phyloP scores from a whole-genome alignment of 345 rosid genomes.

The Physaria fendleri region DNA sequence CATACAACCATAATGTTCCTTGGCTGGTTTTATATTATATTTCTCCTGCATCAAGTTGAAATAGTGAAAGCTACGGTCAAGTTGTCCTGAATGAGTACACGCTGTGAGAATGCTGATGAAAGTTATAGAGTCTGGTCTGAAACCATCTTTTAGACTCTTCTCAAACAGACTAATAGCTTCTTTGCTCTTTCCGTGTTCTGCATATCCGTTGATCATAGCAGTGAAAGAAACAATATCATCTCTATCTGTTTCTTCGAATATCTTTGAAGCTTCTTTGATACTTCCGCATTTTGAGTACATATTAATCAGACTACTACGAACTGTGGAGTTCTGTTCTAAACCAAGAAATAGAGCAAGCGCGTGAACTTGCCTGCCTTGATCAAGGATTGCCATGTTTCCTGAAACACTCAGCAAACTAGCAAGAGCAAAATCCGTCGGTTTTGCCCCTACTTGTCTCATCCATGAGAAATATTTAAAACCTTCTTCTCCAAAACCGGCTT shows the following conservation, averaged over 20 bases:
- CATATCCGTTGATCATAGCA: conserved; percentile 85
- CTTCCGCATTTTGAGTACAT: conserved; percentile 94
- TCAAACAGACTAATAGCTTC: conserved; percentile 74
- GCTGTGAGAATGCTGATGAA: conserved; percentile 82
- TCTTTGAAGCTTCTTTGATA: conserved; percentile 55
- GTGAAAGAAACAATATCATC: conserved; percentile 64
- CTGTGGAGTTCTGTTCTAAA: conserved; percentile 39
- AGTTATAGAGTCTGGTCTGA: conserved; percentile 69
- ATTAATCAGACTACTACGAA: conserved; percentile 63
- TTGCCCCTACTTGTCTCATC: conserved; percentile 77
- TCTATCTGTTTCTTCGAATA: conserved; percentile 47
- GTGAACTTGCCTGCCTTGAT: conserved; percentile 81
- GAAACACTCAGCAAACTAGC: conserved; percentile 75
- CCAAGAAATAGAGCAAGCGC: conserved; percentile 53
- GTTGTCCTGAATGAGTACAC: conserved; percentile 75
- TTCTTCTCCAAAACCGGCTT: conserved; percentile 64
- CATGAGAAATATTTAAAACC: conserved; percentile 56
- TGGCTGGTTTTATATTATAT: conserved; percentile 47
- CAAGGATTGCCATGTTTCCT: conserved; percentile 69
- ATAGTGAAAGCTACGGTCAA: conserved; percentile 69
- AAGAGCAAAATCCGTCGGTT: conserved; percentile 67
- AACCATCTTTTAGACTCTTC: conserved; percentile 42
- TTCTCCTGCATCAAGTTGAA: conserved; percentile 51
- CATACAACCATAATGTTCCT: conserved; percentile 91
- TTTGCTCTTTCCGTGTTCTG: conserved; percentile 73